Evolutionary conservation across 139 green algal species (phyloP), one percentile per base, ranked within the genome.

Genomic region (Tetraselmis striata): DNA sequence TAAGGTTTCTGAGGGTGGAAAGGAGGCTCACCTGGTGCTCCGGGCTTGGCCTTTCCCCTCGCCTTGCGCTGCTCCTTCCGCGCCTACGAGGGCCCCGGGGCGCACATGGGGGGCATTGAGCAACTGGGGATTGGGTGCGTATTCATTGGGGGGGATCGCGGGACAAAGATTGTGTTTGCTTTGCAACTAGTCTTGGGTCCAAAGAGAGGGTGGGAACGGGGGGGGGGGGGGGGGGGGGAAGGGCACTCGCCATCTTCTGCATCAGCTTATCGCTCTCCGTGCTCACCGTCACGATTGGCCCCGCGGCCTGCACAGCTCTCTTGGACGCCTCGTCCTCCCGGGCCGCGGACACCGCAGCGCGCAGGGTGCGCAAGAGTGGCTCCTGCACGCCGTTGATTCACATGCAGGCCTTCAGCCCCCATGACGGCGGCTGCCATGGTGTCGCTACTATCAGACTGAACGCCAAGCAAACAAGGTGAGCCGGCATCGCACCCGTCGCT

Each of bases 61-160:
- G 28, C 30, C 45, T 82, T 83, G 2, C 91, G 82, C 82, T 89
- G 83, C 76, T 91, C 92, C 88, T 95, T 97, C 75, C 92, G 85
- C 80, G 91, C 86, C 85, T 93, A 80, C 84, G 94, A 94, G 31
- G 85, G n/a, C n/a, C n/a, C n/a, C n/a, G n/a, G n/a, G n/a, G n/a
- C n/a, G n/a, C n/a, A n/a, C n/a, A n/a, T n/a, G n/a, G n/a, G n/a
- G n/a, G n/a, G n/a, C 81, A 30, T 93, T 85, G 79, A 91, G 77
- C 86, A 94, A 94, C 79, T 92, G 83, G 31, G 78, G 85, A n/a
- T n/a, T 86, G 30, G 86, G 2, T 78, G 80, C 2, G 2, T 79
- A 29, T 29, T 31, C 59, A 29, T n/a, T n/a, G n/a, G n/a, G n/a
- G n/a, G n/a, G n/a, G n/a, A n/a, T n/a, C n/a, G n/a, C n/a, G n/a